Conservation (phyloP, 2,329 filamentous ascomycete species). For the Arthrinium puccinioides region DNA sequence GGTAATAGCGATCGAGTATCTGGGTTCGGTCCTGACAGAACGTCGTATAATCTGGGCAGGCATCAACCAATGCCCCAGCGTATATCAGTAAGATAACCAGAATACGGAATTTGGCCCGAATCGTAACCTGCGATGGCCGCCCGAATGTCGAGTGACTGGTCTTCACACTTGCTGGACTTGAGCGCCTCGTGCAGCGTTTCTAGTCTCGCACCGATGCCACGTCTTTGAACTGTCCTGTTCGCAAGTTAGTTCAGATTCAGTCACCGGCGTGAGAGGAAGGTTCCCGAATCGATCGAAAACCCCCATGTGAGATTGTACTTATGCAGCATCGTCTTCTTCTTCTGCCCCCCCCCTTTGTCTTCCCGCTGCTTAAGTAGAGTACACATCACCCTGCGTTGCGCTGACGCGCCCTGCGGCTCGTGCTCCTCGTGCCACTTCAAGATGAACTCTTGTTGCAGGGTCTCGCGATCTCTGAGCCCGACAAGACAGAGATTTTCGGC, state of each 20-base stretch:
- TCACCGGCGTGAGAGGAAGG: too few relatives aligned
- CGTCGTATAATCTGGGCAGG: slow-evolving; percentile 26
- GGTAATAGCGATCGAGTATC: slow-evolving; percentile 30
- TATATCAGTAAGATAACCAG: slow-evolving; percentile 34
- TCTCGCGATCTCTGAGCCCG: slow-evolving; percentile 28
- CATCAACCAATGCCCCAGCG: slow-evolving; percentile 33
- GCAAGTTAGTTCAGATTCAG: too few relatives aligned
- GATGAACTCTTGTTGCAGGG: slow-evolving; percentile 27
- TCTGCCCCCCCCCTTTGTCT: too few relatives aligned
- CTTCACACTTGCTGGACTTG: slow-evolving; percentile 21
- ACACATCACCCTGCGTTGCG: too few relatives aligned
- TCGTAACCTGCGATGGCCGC: slow-evolving; percentile 34
- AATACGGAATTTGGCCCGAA: slow-evolving; percentile 30
- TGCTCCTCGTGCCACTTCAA: slow-evolving; percentile 16
- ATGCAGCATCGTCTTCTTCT: too few relatives aligned
- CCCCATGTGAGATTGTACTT: too few relatives aligned
- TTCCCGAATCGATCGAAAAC: too few relatives aligned
- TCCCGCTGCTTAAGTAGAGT: slow-evolving; percentile 13
- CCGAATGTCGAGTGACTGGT: slow-evolving; percentile 32
- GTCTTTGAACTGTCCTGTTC: too few relatives aligned
- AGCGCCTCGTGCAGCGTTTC: slow-evolving; percentile 23
- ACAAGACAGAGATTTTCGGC: slow-evolving; percentile 28
- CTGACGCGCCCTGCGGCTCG: slow-evolving; percentile 13
- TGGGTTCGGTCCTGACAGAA: slow-evolving; percentile 29
- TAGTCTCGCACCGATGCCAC: slow-evolving; percentile 24